Base-by-base conservation (phyloP, 2,329 filamentous ascomycete genomes). In the Ophiostoma sp. region DNA sequence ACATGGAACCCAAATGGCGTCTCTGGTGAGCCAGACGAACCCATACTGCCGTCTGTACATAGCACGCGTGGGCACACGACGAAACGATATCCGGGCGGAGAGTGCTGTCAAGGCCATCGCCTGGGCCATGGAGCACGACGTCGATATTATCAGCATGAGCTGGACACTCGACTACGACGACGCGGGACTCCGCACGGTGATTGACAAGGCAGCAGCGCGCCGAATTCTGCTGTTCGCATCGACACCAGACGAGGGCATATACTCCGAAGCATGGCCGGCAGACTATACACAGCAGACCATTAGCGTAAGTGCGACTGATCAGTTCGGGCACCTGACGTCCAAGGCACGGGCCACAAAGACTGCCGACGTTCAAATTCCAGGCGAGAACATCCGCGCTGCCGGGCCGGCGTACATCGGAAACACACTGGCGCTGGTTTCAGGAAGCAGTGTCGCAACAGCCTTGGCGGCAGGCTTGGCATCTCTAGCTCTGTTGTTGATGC, bases 121-220 rank as follows among this genome's bases (percentile, higher is more conserved):
- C 1, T 65, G 65, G 67, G 69, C 69, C 5, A 38, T 65, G 12
- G 27, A 69, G 9, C 62, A 65, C 60, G 70, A 73, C 3, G 77
- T 78, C 0, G 72, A 78, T 52, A 76, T 78, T 49, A 79, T 79
- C 63, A 78, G 75, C 64, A 78, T 79, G 75, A 77, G 75, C 1
- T 79, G 58, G 58, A 62, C 58, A 4, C 38, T 79, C n/a, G 66
- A 72, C 3, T 66, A 70, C 14, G 44, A 69, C 7, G 11, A 60
- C 41, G 49, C 69, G 0, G 69, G 58, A 36, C 75, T 78, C 0
- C 70, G 75, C 8, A 42, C 67, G 0, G 76, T 77, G 12, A 74
- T 79, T 40, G 55, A 62, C 0, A 63, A 71, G 1, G 77, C 77
- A 0, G 68, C 69, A 0, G 66, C 67, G n/a, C 68, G 74, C 6